phyloP scores from a whole-genome alignment of 1,284 basidiomycete genomes.

The Vanrija humicola region DNA sequence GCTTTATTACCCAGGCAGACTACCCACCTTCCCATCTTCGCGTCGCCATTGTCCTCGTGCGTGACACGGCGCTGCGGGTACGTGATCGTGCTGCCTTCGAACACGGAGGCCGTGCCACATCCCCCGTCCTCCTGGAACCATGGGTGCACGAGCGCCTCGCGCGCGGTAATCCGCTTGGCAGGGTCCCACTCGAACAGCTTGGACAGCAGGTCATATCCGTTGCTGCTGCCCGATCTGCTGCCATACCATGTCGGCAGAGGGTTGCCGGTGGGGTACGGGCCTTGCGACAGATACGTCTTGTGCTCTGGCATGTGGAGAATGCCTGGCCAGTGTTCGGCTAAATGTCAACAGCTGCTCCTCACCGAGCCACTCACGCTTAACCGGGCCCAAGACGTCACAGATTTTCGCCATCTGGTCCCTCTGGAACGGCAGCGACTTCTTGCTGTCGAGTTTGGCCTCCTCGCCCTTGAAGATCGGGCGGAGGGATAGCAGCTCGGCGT shows the following conservation, averaged over 20 bases:
- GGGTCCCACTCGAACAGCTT: conserved; percentile 86
- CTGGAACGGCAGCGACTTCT: conserved; percentile 88
- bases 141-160: conserved; percentile 69
- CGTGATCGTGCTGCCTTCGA: conserved; percentile 45
- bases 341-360: background rate
- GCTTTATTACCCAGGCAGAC: background rate
- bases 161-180: conserved; percentile 74
- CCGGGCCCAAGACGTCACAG: conserved; percentile 88
- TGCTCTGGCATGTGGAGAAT: conserved; percentile 86
- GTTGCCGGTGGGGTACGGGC: conserved; percentile 47
- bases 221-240: conserved; percentile 52
- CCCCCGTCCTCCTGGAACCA: conserved; percentile 54
- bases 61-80: conserved; percentile 54
- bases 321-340: conserved; percentile 76
- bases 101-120: conserved; percentile 42
- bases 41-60: conserved; percentile 54
- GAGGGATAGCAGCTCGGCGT: conserved; percentile 88
- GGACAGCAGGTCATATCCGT: conserved; percentile 76
- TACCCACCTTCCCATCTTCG: conserved; percentile 49
- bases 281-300: conserved; percentile 72
- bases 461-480: conserved; percentile 99
- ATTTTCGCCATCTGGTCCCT: conserved; percentile 92
- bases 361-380: conserved; percentile 59
- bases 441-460: conserved; percentile 84
- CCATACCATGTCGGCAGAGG: conserved; percentile 63